Evolutionary conservation across 1,284 basidiomycete species (phyloP).

Genomic region (Pterula multifida): DNA sequence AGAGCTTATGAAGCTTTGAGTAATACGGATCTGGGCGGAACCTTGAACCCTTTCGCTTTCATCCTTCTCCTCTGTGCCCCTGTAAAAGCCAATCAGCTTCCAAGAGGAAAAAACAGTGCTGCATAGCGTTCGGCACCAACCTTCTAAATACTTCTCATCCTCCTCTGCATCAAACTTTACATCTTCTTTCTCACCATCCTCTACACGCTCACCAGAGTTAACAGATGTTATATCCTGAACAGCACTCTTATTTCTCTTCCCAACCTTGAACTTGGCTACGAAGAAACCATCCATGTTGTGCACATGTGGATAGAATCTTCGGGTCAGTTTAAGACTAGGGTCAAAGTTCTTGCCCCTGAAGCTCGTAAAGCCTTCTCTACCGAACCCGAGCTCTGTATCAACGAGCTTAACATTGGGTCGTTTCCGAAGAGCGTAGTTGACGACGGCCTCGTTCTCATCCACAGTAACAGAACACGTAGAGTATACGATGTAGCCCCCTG

Average conservation of each 20-base stretch:
- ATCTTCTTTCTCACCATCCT: slow-evolving; percentile 17
- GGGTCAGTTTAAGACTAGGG: slow-evolving; percentile 70
- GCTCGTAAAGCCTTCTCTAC: slow-evolving; percentile 81
- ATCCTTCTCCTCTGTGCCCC: slow-evolving; percentile 60
- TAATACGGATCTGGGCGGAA: slow-evolving; percentile 31
- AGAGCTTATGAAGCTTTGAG: slow-evolving; percentile 6
- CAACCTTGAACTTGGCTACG: slow-evolving; percentile 96
- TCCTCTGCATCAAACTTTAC: slow-evolving; percentile 57
- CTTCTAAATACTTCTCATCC: slow-evolving; percentile 56
- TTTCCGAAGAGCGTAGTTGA: slow-evolving; percentile 97
- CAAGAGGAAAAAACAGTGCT: slow-evolving; percentile 9
- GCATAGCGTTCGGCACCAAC: slow-evolving; percentile 28
- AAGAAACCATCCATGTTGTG: slow-evolving; percentile 99
- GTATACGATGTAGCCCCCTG: slow-evolving; percentile 94
- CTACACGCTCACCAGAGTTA: not conserved
- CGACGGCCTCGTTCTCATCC: slow-evolving; percentile 97
- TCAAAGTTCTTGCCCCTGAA: slow-evolving; percentile 88
- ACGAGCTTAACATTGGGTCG: slow-evolving; percentile 93
- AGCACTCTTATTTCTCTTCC: slow-evolving; percentile 53
- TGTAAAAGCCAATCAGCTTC: slow-evolving; percentile 17
- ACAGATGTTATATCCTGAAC: not conserved
- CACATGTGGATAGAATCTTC: slow-evolving; percentile 84
- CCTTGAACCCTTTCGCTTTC: slow-evolving; percentile 64
- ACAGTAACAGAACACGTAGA: slow-evolving; percentile 98
- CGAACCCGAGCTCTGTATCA: slow-evolving; percentile 88